A percentile compares a stretch with the other conserved stretches of the same genome.
Evolutionary conservation across 2,329 filamentous ascomycete species (phyloP).

Genomic region (Apiospora hydei): DNA sequence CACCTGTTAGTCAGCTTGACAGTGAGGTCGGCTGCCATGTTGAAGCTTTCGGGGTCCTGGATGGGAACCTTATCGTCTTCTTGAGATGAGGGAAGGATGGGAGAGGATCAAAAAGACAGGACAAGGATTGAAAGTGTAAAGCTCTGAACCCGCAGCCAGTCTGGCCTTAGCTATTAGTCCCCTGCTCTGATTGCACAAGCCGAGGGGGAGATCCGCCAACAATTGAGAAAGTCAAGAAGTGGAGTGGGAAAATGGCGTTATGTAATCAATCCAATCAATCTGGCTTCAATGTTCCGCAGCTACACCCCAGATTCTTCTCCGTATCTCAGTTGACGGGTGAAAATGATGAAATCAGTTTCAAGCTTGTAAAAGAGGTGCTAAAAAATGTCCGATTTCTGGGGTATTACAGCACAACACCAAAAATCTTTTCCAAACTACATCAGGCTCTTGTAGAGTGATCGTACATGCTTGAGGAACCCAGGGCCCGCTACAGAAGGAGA

Average conservation of each 20-base stretch:
- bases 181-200: not conserved
- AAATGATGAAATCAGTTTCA: too few species aligned
- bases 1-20: conserved; percentile 24
- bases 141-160: not conserved
- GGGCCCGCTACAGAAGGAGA: not conserved
- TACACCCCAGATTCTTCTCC: too few species aligned
- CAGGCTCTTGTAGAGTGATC: too few species aligned
- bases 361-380: too few species aligned
- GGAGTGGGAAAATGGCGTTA: not conserved
- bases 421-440: too few species aligned
- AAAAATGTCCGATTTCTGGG: too few species aligned
- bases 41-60: not conserved
- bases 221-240: not conserved
- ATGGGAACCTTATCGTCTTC: not conserved
- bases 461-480: too few species aligned
- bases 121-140: not conserved
- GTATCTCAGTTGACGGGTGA: too few species aligned
- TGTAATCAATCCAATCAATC: conserved; percentile 7
- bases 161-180: not conserved
- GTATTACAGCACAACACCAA: not conserved
- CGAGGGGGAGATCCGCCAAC: conserved; percentile 6
- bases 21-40: conserved; percentile 24
- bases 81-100: conserved; percentile 10
- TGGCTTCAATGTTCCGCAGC: not conserved
- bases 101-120: conserved; percentile 4